These are phyloP conservation scores for Monilinia aucupariae DNA, from an alignment of 2,329 filamentous ascomycete species.

Conservation along the genomic window DNA sequence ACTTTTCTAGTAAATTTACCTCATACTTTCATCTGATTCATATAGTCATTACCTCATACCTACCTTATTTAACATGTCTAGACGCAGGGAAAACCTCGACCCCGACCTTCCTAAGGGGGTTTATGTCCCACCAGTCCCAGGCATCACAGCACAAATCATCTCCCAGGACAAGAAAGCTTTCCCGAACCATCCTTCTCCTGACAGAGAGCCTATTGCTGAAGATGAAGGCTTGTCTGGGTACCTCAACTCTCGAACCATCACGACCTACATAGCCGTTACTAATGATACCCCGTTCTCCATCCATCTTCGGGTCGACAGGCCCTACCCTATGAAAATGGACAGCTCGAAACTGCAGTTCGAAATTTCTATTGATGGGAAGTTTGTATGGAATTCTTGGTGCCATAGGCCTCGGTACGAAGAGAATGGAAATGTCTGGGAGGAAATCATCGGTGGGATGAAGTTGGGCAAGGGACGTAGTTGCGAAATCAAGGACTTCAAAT, in stretches of 20 bases:
- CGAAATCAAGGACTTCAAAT: conserved; percentile 18
- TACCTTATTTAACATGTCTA: not conserved
- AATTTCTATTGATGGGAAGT: conserved; percentile 18
- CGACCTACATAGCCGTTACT: not conserved
- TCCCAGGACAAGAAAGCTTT: not conserved
- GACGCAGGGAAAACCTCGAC: not conserved
- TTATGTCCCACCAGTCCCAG: not conserved
- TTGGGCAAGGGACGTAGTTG: conserved; percentile 12
- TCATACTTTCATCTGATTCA: not conserved
- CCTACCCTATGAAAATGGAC: conserved; percentile 6
- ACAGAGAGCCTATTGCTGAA: not conserved
- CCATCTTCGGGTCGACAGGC: conserved; percentile 1
- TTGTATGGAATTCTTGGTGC: conserved; percentile 12
- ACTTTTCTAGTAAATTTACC: not conserved
- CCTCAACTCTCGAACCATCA: not conserved
- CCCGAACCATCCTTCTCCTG: not conserved
- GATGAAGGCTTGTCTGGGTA: not conserved
- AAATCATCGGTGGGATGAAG: conserved; percentile 15
- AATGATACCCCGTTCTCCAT: not conserved
- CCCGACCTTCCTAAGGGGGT: not conserved
- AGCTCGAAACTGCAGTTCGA: conserved; percentile 16
- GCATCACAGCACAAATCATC: conserved; percentile 2
- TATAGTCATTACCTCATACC: not conserved
- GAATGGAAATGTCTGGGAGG: conserved; percentile 15
- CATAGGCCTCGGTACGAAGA: conserved; percentile 14